Evolutionary conservation across 2,329 filamentous ascomycete species (phyloP).

Genomic region (Botryosphaeria agaves): DNA sequence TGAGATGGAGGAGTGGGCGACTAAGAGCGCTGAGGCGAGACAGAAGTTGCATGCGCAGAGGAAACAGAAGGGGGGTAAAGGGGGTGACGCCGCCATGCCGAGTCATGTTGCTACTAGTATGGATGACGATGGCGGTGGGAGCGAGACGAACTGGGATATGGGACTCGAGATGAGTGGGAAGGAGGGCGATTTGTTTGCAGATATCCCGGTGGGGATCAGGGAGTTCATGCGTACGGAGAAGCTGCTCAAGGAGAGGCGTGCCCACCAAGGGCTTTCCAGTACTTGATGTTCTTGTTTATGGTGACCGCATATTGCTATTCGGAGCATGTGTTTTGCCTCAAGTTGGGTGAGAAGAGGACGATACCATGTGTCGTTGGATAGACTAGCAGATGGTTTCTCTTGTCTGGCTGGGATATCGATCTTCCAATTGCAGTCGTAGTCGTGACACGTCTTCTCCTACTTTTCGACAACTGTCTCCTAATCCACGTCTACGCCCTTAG

Average conservation of each 20-base stretch:
- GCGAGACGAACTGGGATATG: constrained; percentile 46
- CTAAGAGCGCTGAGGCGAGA: constrained; percentile 45
- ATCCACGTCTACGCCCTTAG: constrained; percentile 64
- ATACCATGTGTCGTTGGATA: too few species aligned
- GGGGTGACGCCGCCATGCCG: constrained; percentile 21
- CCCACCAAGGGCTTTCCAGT: too few species aligned
- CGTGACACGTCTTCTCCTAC: too few species aligned
- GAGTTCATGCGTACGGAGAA: constrained; percentile 99
- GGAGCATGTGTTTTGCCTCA: too few species aligned
- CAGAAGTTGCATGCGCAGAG: constrained; percentile 12
- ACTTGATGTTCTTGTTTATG: too few species aligned
- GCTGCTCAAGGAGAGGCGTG: constrained; percentile 62
- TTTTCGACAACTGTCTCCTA: too few species aligned
- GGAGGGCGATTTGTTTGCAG: constrained; percentile 54
- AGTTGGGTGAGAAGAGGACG: too few species aligned
- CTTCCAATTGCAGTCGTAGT: too few species aligned
- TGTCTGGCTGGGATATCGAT: too few species aligned
- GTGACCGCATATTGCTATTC: too few species aligned
- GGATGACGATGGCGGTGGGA: constrained; percentile 68
- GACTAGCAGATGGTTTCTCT: too few species aligned
- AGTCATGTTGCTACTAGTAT: constrained; percentile 40
- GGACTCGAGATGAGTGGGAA: constrained; percentile 20
- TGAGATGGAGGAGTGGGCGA: constrained; percentile 79
- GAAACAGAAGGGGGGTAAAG: constrained; percentile 6
- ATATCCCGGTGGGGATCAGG: constrained; percentile 77